phyloP scores from a whole-genome alignment of 768 basidiomycete species.

The Rhizopogon roseolus region DNA sequence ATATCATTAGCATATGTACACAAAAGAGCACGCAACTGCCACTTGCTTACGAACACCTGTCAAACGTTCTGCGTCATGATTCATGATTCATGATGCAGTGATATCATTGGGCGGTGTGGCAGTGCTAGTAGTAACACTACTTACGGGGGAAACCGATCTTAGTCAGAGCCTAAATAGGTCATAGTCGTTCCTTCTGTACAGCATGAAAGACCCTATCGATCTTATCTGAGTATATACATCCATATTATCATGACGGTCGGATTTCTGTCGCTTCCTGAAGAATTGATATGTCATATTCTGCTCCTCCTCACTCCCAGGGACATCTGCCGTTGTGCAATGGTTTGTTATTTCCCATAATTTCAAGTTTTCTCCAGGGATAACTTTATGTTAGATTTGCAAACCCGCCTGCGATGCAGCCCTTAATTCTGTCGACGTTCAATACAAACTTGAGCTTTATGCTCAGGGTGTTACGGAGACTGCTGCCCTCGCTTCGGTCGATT shows the following conservation, averaged over 20 bases:
- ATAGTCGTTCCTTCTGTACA: too few relatives aligned
- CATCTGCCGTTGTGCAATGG: not conserved
- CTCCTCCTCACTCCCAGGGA: not conserved
- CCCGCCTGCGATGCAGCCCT: not conserved
- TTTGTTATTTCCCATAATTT: not conserved
- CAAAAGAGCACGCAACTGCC: too few relatives aligned
- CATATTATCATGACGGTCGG: too few relatives aligned
- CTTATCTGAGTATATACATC: too few relatives aligned
- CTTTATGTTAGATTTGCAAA: not conserved
- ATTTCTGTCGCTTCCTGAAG: not conserved
- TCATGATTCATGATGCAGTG: too few relatives aligned
- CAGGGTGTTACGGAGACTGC: not conserved
- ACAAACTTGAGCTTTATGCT: not conserved
- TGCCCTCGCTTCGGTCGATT: not conserved
- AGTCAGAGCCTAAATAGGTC: too few relatives aligned
- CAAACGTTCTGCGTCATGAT: too few relatives aligned
- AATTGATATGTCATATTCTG: not conserved
- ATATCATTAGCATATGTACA: not conserved
- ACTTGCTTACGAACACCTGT: not conserved
- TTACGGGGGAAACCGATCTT: too few relatives aligned
- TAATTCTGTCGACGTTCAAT: not conserved
- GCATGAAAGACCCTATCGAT: too few relatives aligned
- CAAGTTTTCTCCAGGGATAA: too few relatives aligned
- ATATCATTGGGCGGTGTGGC: not conserved
- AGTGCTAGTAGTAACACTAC: not conserved